Conservation (phyloP, 2,329 filamentous ascomycete species). For the Fusarium buxicola region DNA sequence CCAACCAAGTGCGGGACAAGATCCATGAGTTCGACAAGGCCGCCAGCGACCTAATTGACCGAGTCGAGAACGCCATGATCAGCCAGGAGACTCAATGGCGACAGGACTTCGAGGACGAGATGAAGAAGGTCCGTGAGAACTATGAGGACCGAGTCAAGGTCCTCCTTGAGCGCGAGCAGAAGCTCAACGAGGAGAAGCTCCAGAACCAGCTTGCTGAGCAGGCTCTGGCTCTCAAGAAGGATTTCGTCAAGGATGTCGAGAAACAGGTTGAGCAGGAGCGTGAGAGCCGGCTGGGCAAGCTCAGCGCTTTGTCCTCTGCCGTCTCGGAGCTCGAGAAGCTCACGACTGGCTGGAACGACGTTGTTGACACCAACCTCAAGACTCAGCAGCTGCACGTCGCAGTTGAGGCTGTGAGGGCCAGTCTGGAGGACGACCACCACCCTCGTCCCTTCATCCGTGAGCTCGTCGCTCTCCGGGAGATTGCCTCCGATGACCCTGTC, state of each 20-base stretch:
- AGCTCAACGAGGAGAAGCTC: slow-evolving; percentile 84
- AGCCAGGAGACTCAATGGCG: slow-evolving; percentile 86
- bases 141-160: slow-evolving; percentile 85
- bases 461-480: slow-evolving; percentile 93
- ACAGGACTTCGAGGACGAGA: slow-evolving; percentile 87
- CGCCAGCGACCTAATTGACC: slow-evolving; percentile 85
- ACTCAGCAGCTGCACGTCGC: slow-evolving; percentile 97
- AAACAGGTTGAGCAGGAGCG: slow-evolving; percentile 90
- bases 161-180: slow-evolving; percentile 81
- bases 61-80: slow-evolving; percentile 86
- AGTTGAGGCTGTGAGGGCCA: slow-evolving; percentile 89
- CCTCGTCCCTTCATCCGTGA: slow-evolving; percentile 91
- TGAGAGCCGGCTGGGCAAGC: slow-evolving; percentile 84
- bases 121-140: slow-evolving; percentile 78
- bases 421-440: slow-evolving; percentile 76
- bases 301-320: slow-evolving; percentile 80
- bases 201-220: slow-evolving; percentile 91
- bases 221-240: slow-evolving; percentile 86
- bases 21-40: slow-evolving; percentile 85
- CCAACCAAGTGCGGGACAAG: slow-evolving; percentile 78
- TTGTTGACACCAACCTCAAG: slow-evolving; percentile 89
- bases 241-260: slow-evolving; percentile 83
- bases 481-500: slow-evolving; percentile 84
- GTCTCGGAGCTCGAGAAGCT: slow-evolving; percentile 89
- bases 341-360: slow-evolving; percentile 88